A percentile compares a stretch with the other conserved stretches of the same genome.
These are phyloP conservation scores for Leishmania major DNA, from an alignment of 208 protist genomes.

Conservation along the genomic window DNA sequence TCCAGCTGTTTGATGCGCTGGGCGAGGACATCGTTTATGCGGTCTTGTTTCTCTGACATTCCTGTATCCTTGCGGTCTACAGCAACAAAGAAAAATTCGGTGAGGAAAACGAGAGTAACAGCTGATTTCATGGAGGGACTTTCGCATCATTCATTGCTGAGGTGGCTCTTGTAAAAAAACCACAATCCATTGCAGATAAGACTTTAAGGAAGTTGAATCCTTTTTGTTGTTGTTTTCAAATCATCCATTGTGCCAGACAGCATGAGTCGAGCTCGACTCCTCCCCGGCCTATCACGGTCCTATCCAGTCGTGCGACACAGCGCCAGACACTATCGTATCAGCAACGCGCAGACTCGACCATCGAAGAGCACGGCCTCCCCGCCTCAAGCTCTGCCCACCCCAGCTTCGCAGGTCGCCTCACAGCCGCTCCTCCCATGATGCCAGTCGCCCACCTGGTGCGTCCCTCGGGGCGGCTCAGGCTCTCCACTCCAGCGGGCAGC, in stretches of 20 bases:
- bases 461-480: not conserved
- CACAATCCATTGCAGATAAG: not conserved
- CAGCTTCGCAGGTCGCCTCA: not conserved
- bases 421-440: not conserved
- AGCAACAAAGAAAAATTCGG: not conserved
- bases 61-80: not conserved
- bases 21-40: slow-evolving; percentile 60
- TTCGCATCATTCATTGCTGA: not conserved
- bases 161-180: not conserved
- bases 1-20: slow-evolving; percentile 80
- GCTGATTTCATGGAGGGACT: too few relatives aligned
- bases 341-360: not conserved
- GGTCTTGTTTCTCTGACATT: slow-evolving; percentile 58
- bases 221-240: not conserved
- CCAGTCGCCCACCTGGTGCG: not conserved
- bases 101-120: slow-evolving; percentile 30
- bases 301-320: not conserved
- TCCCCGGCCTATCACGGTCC: not conserved
- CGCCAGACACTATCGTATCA: not conserved
- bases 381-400: not conserved
- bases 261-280: not conserved
- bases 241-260: not conserved
- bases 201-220: not conserved
- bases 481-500: not conserved
- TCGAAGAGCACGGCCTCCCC: not conserved